phyloP scores from a whole-genome alignment of 2,329 filamentous ascomycete species.

The Fusarium metavorans region DNA sequence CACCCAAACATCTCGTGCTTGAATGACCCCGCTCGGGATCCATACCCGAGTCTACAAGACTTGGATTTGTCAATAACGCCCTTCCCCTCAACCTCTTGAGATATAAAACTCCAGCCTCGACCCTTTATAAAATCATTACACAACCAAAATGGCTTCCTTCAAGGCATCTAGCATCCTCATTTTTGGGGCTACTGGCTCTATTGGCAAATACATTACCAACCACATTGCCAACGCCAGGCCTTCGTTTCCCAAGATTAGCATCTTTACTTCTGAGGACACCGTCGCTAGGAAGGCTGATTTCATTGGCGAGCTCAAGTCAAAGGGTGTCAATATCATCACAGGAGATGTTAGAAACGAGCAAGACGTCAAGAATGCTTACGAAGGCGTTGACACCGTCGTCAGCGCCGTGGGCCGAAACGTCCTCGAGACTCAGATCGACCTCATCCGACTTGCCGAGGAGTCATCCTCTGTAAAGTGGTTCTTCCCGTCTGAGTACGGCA shows the following conservation, averaged over 20 bases:
- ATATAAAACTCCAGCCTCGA: background rate
- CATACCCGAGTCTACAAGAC: background rate
- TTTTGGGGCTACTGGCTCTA: conserved; percentile 56
- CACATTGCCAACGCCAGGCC: conserved; percentile 52
- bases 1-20: conserved; percentile 15
- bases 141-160: conserved; percentile 32
- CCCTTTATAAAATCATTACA: background rate
- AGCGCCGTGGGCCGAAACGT: conserved; percentile 74
- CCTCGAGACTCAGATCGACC: conserved; percentile 69
- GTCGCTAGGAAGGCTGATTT: conserved; percentile 31
- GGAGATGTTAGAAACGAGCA: conserved; percentile 53
- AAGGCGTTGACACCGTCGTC: conserved; percentile 73
- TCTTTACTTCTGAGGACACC: conserved; percentile 48
- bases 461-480: conserved; percentile 69
- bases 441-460: conserved; percentile 70
- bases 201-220: conserved; percentile 56
- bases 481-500: conserved; percentile 76
- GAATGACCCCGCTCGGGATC: conserved; percentile 21
- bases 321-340: conserved; percentile 40
- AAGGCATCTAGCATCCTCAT: conserved; percentile 38
- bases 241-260: conserved; percentile 48
- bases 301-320: conserved; percentile 38
- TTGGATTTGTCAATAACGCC: background rate
- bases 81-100: background rate
- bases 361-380: conserved; percentile 69